A percentile compares a stretch with the other conserved stretches of the same genome.
Conservation (phyloP, 306 rosid species). For the Corylus americana region DNA sequence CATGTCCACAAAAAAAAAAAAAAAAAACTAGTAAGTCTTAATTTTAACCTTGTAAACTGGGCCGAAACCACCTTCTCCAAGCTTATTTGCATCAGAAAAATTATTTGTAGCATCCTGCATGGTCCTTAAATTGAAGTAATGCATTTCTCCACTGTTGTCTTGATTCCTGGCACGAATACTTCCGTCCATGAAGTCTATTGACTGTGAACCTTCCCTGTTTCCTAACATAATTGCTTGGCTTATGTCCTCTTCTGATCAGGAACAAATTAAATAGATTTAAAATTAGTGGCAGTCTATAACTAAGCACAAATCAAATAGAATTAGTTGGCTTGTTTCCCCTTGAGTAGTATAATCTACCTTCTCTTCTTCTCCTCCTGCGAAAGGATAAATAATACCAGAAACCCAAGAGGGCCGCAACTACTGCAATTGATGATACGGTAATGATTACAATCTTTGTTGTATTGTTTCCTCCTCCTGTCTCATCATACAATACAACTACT, state of each 20-base stretch:
- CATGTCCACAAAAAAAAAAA: neutral
- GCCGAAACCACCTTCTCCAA: conserved; percentile 38
- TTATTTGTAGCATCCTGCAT: conserved; percentile 20
- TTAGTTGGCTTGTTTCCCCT: neutral
- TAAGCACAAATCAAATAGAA: neutral
- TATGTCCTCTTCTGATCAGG: conserved; percentile 4
- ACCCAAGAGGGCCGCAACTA: conserved; percentile 12
- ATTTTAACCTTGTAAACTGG: conserved; percentile 31
- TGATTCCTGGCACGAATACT: neutral
- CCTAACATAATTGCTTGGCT: conserved; percentile 1
- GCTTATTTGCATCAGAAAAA: conserved; percentile 31
- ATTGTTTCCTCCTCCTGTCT: neutral
- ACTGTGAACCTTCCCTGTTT: neutral
- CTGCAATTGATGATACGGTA: conserved; percentile 16
- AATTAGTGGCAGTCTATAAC: too few relatives aligned
- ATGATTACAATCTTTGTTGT: neutral
- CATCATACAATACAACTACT: neutral
- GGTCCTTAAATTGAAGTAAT: conserved; percentile 20
- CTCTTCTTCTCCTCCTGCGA: conserved; percentile 9
- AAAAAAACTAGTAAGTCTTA: neutral
- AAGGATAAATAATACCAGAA: conserved; percentile 11
- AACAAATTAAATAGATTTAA: too few relatives aligned
- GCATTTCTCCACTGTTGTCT: conserved; percentile 19
- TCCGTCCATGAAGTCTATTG: neutral
- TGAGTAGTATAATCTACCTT: neutral